phyloP scores from a whole-genome alignment of 768 basidiomycete species.

The Amanita thiersii region DNA sequence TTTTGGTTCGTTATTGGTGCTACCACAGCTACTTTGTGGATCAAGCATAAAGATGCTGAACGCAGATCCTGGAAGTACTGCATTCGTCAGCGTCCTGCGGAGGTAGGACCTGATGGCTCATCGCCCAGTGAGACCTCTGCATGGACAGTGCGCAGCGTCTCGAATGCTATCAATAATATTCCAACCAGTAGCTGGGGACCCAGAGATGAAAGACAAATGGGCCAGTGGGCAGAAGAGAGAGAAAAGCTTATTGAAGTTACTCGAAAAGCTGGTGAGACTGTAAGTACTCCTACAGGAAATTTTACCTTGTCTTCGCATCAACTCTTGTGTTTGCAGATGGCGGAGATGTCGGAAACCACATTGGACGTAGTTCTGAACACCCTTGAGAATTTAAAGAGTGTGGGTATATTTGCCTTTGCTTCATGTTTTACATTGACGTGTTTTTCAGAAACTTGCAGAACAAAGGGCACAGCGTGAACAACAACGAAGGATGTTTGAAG shows the following conservation, averaged over 20 bases:
- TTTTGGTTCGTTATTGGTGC: slow-evolving; percentile 67
- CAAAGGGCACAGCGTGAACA: slow-evolving; percentile 43
- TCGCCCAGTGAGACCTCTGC: slow-evolving; percentile 9
- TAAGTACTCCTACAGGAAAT: slow-evolving; percentile 17
- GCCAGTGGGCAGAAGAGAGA: slow-evolving; percentile 39
- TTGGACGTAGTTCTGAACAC: slow-evolving; percentile 52
- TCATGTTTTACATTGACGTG: slow-evolving; percentile 18
- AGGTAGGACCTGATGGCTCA: slow-evolving; percentile 1
- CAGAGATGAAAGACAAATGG: slow-evolving; percentile 15
- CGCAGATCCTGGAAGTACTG: slow-evolving; percentile 24
- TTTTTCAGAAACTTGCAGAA: slow-evolving; percentile 39
- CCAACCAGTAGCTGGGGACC: slow-evolving; percentile 12
- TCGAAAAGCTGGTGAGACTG: slow-evolving; percentile 42
- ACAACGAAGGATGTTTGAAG: slow-evolving; percentile 24
- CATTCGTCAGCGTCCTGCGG: slow-evolving; percentile 15
- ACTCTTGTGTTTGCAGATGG: slow-evolving; percentile 45
- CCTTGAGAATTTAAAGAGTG: slow-evolving; percentile 52
- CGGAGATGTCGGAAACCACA: slow-evolving; percentile 59
- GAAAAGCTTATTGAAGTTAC: slow-evolving; percentile 36
- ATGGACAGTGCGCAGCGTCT: slow-evolving; percentile 13
- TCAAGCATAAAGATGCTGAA: slow-evolving; percentile 33
- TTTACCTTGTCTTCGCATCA: slow-evolving; percentile 2
- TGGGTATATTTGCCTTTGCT: slow-evolving; percentile 26
- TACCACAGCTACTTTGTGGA: slow-evolving; percentile 28
- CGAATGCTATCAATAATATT: slow-evolving; percentile 21